Percentiles rank a stretch among this genome's conserved stretches.
These are phyloP conservation scores for Malassezia yamatoensis DNA, from an alignment of 1,284 basidiomycete species.

Conservation along the genomic window DNA sequence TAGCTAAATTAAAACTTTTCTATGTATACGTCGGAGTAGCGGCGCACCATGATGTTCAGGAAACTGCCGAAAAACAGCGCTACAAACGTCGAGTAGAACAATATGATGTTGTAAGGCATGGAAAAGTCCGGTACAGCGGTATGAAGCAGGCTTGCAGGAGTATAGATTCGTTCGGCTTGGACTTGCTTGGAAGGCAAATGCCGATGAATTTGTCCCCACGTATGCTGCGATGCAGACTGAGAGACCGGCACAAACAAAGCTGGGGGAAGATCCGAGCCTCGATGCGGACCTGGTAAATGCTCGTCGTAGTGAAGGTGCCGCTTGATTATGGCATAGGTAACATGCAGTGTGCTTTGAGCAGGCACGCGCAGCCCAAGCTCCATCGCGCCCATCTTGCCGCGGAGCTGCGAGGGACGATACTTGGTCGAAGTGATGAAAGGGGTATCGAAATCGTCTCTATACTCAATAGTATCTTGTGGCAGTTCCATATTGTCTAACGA, in stretches of 20 bases:
- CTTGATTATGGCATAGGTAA: slow-evolving; percentile 69
- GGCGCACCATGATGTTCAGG: slow-evolving; percentile 74
- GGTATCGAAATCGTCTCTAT: slow-evolving; percentile 20
- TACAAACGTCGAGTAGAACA: slow-evolving; percentile 41
- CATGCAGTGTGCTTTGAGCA: slow-evolving; percentile 54
- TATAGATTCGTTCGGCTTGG: slow-evolving; percentile 56
- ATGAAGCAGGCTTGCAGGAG: slow-evolving; percentile 69
- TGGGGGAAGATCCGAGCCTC: slow-evolving; percentile 82
- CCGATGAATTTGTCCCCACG: not conserved
- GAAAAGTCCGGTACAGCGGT: slow-evolving; percentile 93
- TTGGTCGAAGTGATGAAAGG: slow-evolving; percentile 21
- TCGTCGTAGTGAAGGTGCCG: slow-evolving; percentile 85
- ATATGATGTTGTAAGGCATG: slow-evolving; percentile 97
- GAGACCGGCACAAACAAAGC: slow-evolving; percentile 49
- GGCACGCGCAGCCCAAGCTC: slow-evolving; percentile 64
- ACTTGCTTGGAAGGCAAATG: not conserved
- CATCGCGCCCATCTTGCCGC: slow-evolving; percentile 22
- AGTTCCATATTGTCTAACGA: slow-evolving; percentile 7
- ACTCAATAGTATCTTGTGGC: slow-evolving; percentile 22
- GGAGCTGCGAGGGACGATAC: slow-evolving; percentile 24
- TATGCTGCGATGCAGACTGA: not conserved
- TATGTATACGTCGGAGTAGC: slow-evolving; percentile 52
- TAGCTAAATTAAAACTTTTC: too few relatives aligned
- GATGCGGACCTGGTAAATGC: slow-evolving; percentile 86
- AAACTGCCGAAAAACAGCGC: slow-evolving; percentile 86